Evolutionary conservation across 2,329 filamentous ascomycete species (phyloP).

Genomic region (Fusarium denticulatum): DNA sequence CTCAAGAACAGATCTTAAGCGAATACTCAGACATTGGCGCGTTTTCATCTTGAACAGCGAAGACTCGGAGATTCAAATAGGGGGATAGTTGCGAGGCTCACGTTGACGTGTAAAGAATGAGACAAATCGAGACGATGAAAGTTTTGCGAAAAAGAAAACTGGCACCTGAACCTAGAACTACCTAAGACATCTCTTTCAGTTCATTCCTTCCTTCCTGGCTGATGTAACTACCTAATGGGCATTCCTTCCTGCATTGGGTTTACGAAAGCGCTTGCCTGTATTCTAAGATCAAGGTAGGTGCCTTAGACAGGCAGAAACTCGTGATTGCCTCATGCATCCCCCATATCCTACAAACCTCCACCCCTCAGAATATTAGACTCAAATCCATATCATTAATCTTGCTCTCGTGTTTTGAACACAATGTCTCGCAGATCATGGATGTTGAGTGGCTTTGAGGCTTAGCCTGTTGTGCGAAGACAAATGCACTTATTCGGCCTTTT

Average conservation of each 20-base stretch:
- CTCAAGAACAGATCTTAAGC: neutral
- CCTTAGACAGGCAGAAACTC: neutral
- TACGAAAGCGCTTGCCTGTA: neutral
- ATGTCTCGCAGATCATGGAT: conserved; percentile 2
- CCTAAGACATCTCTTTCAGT: neutral
- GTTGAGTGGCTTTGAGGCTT: conserved; percentile 5
- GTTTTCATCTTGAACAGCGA: neutral
- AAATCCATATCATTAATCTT: neutral
- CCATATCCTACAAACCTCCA: neutral
- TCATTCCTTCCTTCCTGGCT: neutral
- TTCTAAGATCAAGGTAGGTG: neutral
- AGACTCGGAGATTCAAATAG: neutral
- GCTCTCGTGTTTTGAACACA: neutral
- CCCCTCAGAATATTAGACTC: neutral
- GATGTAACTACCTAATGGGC: neutral
- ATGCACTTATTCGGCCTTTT: conserved; percentile 56
- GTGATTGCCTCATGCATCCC: neutral
- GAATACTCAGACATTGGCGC: neutral
- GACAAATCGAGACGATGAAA: conserved; percentile 10
- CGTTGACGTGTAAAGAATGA: conserved; percentile 1
- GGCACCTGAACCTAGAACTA: neutral
- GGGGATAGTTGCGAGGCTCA: conserved; percentile 27
- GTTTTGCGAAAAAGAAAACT: neutral
- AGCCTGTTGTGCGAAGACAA: neutral
- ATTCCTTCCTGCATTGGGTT: neutral